phyloP scores from a whole-genome alignment of 1,284 basidiomycete species.

The Trametes polyzona region DNA sequence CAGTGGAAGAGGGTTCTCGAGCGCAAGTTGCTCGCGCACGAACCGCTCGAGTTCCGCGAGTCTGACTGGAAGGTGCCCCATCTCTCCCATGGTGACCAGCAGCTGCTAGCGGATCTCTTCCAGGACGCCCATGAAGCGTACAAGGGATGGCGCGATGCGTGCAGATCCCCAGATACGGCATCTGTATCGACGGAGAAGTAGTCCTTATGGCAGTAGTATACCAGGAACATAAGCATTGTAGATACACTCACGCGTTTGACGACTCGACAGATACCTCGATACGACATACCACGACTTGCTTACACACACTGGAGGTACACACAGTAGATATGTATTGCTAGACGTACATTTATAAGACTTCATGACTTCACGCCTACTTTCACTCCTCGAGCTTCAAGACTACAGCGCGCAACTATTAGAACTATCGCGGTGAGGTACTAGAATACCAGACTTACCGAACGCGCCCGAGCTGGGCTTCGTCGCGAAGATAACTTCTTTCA shows the following conservation, averaged over 20 bases:
- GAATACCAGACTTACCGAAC: conserved; percentile 58
- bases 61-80: conserved; percentile 7
- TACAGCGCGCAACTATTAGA: neutral
- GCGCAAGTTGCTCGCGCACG: neutral
- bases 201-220: neutral
- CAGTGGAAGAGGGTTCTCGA: conserved; percentile 18
- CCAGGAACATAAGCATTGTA: neutral
- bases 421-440: neutral
- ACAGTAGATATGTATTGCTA: neutral
- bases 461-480: conserved; percentile 85
- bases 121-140: conserved; percentile 15
- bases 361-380: neutral
- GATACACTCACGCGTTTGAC: neutral
- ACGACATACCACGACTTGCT: neutral
- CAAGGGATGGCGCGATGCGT: neutral
- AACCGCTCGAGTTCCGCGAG: neutral
- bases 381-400: conserved; percentile 11
- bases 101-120: conserved; percentile 12
- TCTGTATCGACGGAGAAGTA: conserved; percentile 1
- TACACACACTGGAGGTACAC: too few species aligned
- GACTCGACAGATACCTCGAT: neutral
- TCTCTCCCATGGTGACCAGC: conserved; percentile 6
- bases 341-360: neutral
- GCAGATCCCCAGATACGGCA: neutral
- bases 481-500: conserved; percentile 80